A percentile compares a stretch with the other conserved stretches of the same genome.
Evolutionary conservation across 1,284 basidiomycete species (phyloP).

Genomic region (Agaricales sp.): DNA sequence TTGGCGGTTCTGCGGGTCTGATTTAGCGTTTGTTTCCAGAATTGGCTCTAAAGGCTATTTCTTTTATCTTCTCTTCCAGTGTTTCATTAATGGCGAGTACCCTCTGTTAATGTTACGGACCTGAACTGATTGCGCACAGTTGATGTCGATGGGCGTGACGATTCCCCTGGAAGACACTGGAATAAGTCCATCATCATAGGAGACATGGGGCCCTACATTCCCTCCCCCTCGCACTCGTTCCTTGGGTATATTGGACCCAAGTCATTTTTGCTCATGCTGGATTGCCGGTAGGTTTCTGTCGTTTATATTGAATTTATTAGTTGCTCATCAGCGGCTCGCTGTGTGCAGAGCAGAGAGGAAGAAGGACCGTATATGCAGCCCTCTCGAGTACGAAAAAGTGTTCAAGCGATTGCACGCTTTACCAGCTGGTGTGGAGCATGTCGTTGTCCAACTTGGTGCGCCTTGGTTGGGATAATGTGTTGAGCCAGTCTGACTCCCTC

Average conservation of each 20-base stretch:
- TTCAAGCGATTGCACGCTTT: slow-evolving; percentile 53
- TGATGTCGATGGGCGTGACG: slow-evolving; percentile 64
- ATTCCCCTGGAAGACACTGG: slow-evolving; percentile 45
- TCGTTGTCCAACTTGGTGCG: slow-evolving; percentile 71
- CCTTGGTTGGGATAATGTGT: slow-evolving; percentile 2
- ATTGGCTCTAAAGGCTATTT: slow-evolving; percentile 82
- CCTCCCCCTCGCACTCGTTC: slow-evolving; percentile 74
- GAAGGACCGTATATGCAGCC: slow-evolving; percentile 71
- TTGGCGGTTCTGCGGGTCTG: slow-evolving; percentile 2
- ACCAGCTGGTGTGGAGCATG: slow-evolving; percentile 63
- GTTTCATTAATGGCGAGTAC: slow-evolving; percentile 68
- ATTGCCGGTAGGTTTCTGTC: slow-evolving; percentile 56
- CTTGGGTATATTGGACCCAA: slow-evolving; percentile 66
- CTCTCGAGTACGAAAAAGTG: slow-evolving; percentile 58
- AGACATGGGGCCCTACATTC: slow-evolving; percentile 64
- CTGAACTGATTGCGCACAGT: slow-evolving; percentile 28
- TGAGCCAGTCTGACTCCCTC: slow-evolving; percentile 4
- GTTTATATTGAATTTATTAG: slow-evolving; percentile 1
- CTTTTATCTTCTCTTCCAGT: slow-evolving; percentile 88
- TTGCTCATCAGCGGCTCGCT: slow-evolving; percentile 4
- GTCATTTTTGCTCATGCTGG: slow-evolving; percentile 66
- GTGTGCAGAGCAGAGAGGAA: slow-evolving; percentile 70
- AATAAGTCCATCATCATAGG: slow-evolving; percentile 72
- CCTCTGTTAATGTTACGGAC: slow-evolving; percentile 1
- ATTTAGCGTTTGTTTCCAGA: slow-evolving; percentile 22